Evolutionary conservation across 352 stramenopile species (phyloP).

Genomic region (Globisporangium middletonii): DNA sequence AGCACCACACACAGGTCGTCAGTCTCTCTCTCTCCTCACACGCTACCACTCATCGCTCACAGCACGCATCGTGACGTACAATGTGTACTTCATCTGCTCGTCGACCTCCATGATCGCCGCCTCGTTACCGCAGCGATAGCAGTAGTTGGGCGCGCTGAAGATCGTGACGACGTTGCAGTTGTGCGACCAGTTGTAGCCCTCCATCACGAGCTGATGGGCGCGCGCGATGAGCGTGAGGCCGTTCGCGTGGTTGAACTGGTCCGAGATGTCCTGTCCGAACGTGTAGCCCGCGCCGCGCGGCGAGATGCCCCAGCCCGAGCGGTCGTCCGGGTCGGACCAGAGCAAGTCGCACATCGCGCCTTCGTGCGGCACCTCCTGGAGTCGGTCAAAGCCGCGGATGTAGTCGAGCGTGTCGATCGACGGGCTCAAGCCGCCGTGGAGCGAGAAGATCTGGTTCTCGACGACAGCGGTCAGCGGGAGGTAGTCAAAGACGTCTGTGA

Average conservation of each 20-base stretch:
- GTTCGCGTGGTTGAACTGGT: slow-evolving; percentile 94
- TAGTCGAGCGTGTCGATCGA: slow-evolving; percentile 92
- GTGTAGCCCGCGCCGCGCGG: slow-evolving; percentile 90
- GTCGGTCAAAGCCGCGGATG: slow-evolving; percentile 90
- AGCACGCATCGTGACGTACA: slow-evolving; percentile 57
- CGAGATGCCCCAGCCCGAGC: slow-evolving; percentile 94
- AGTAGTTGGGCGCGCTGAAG: slow-evolving; percentile 99
- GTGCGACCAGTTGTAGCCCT: slow-evolving; percentile 94
- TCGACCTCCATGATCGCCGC: slow-evolving; percentile 97
- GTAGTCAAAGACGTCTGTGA: slow-evolving; percentile 93
- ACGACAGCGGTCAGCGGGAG: slow-evolving; percentile 94
- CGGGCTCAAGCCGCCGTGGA: slow-evolving; percentile 86
- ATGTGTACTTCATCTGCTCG: slow-evolving; percentile 94
- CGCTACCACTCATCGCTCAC: not conserved
- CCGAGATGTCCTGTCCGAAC: slow-evolving; percentile 90
- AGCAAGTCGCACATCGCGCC: slow-evolving; percentile 98
- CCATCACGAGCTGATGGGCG: slow-evolving; percentile 94
- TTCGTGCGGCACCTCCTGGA: slow-evolving; percentile 96
- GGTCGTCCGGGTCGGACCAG: slow-evolving; percentile 96
- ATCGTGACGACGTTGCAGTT: slow-evolving; percentile 98
- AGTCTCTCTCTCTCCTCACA: not conserved
- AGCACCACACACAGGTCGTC: slow-evolving; percentile 5
- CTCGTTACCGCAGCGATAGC: slow-evolving; percentile 98
- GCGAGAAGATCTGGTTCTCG: slow-evolving; percentile 89
- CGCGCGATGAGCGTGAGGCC: slow-evolving; percentile 89